phyloP scores from a whole-genome alignment of 371 early-diverging fungal species.

The Mucor racemosus region DNA sequence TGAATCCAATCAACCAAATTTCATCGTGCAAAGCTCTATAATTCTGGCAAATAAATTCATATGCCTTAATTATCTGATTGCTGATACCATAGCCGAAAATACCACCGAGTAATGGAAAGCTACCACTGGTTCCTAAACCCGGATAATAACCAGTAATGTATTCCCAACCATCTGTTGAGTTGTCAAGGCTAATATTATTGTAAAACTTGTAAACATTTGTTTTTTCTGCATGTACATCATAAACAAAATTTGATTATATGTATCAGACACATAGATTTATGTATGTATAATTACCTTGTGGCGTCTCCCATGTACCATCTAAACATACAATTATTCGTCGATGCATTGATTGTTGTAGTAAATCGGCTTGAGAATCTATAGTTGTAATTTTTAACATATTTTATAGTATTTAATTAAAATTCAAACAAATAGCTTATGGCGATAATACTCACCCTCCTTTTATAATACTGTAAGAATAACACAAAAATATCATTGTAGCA shows the following conservation, averaged over 20 bases:
- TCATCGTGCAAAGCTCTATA: constrained; percentile 35
- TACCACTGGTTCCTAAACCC: constrained; percentile 32
- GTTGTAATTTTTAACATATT: not conserved
- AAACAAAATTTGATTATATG: not conserved
- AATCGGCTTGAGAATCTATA: not conserved
- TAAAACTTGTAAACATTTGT: constrained; percentile 39
- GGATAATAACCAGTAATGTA: constrained; percentile 32
- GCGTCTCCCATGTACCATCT: constrained; percentile 51
- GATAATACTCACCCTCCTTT: not conserved
- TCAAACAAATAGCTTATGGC: too few relatives aligned
- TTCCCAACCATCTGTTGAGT: constrained; percentile 18
- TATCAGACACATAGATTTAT: not conserved
- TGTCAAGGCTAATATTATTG: constrained; percentile 4
- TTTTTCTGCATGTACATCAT: constrained; percentile 22
- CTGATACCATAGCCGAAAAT: constrained; percentile 44
- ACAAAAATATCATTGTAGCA: not conserved
- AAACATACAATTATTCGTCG: constrained; percentile 42
- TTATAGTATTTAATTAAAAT: not conserved
- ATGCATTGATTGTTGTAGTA: not conserved
- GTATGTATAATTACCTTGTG: constrained; percentile 27
- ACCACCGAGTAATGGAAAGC: constrained; percentile 31
- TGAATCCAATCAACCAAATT: constrained; percentile 43
- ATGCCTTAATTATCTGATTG: constrained; percentile 37
- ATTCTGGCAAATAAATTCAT: constrained; percentile 31
- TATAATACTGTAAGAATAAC: not conserved